Percentiles rank a stretch among this genome's conserved stretches.
phyloP scores from a whole-genome alignment of 2,329 filamentous ascomycete genomes.

The Fusarium armeniacum region DNA sequence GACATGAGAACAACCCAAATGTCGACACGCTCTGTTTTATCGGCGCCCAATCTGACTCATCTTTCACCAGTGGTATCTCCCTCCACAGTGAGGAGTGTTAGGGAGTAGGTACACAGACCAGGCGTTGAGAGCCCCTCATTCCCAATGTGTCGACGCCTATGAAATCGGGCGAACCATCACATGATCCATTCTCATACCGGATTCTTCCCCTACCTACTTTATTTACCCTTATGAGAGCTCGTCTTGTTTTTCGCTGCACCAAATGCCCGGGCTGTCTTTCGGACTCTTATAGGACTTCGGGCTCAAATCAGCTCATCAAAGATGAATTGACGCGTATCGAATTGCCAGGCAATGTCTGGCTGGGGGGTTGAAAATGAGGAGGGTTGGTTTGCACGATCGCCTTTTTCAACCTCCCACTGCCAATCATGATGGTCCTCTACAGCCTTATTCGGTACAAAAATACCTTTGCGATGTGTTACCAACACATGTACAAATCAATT shows the following conservation, averaged over 20 bases:
- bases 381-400: slow-evolving; percentile 29
- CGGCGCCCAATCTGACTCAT: slow-evolving; percentile 6
- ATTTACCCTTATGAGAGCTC: slow-evolving; percentile 16
- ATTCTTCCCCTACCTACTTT: slow-evolving; percentile 3
- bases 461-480: slow-evolving; percentile 29
- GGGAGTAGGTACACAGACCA: slow-evolving; percentile 1
- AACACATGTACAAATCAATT: slow-evolving; percentile 18
- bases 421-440: slow-evolving; percentile 31
- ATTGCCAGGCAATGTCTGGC: slow-evolving; percentile 6
- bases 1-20: not conserved
- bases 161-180: slow-evolving; percentile 30
- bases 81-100: not conserved
- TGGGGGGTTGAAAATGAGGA: slow-evolving; percentile 41
- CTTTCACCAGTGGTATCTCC: not conserved
- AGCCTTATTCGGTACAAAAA: slow-evolving; percentile 36
- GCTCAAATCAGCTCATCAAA: not conserved
- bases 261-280: slow-evolving; percentile 15
- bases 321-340: slow-evolving; percentile 10
- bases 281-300: not conserved
- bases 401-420: slow-evolving; percentile 35
- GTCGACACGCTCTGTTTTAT: not conserved
- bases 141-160: slow-evolving; percentile 9
- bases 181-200: not conserved
- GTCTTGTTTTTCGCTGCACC: slow-evolving; percentile 2
- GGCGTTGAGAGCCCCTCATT: slow-evolving; percentile 13